phyloP scores from a whole-genome alignment of 192 early-diverging fungal species.

The Phycomyces blakesleeanus region DNA sequence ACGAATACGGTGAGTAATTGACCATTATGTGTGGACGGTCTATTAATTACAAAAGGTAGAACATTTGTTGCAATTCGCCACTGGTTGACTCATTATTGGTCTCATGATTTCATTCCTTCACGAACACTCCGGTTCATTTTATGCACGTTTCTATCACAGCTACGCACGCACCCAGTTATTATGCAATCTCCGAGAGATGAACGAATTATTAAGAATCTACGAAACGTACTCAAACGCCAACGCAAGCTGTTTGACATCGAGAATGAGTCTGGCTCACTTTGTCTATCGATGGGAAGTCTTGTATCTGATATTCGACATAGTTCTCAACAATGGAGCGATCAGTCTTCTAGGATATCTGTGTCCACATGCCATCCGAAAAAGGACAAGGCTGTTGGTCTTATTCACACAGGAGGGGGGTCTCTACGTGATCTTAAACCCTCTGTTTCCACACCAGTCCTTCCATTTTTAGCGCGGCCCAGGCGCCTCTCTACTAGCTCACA shows the following conservation, averaged over 20 bases:
- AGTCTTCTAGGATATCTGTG: not conserved
- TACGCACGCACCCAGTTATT: constrained; percentile 36
- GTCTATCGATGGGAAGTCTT: not conserved
- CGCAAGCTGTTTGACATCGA: constrained; percentile 25
- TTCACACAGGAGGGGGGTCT: not conserved
- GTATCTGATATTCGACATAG: not conserved
- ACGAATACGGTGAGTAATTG: constrained; percentile 41
- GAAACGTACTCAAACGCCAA: constrained; percentile 44
- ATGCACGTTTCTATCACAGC: constrained; percentile 40
- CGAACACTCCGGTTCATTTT: constrained; percentile 46
- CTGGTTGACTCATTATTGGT: constrained; percentile 53
- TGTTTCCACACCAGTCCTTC: constrained; percentile 16
- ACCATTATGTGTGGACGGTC: not conserved
- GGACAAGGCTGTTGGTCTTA: constrained; percentile 22
- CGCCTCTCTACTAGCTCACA: constrained; percentile 20
- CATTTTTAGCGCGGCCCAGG: constrained; percentile 18
- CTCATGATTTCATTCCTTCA: constrained; percentile 45
- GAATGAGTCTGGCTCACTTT: not conserved
- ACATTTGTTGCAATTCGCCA: constrained; percentile 52
- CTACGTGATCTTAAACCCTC: constrained; percentile 6
- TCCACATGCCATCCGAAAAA: constrained; percentile 7
- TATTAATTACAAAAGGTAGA: constrained; percentile 21
- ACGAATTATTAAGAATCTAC: constrained; percentile 44
- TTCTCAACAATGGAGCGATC: not conserved
- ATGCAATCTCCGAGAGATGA: constrained; percentile 38